These are phyloP conservation scores for Coemansia sp. DNA, from an alignment of 192 early-diverging fungal species.

Conservation along the genomic window DNA sequence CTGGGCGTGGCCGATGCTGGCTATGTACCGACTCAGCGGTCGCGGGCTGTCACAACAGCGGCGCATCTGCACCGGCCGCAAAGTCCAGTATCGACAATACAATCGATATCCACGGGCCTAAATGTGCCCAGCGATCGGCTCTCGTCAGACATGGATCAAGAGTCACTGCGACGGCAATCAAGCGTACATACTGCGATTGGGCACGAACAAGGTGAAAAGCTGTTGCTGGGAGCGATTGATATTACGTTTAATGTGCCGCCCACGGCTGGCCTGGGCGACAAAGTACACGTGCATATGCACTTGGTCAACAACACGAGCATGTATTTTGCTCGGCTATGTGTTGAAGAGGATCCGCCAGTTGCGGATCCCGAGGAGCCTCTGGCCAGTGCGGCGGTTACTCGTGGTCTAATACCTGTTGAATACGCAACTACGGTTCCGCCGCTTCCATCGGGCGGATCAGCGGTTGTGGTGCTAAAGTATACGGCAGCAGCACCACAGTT, in stretches of 20 bases:
- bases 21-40: constrained; percentile 7
- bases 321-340: constrained; percentile 23
- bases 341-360: constrained; percentile 16
- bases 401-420: constrained; percentile 16
- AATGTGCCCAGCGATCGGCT: not conserved
- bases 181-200: constrained; percentile 4
- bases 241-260: constrained; percentile 43
- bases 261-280: constrained; percentile 26
- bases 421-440: constrained; percentile 31
- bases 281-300: constrained; percentile 26
- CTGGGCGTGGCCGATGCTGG: not conserved
- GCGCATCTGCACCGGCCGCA: constrained; percentile 9
- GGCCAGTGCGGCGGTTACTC: not conserved
- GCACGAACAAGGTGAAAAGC: not conserved
- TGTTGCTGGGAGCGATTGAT: constrained; percentile 13
- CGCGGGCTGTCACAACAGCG: constrained; percentile 20
- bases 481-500: constrained; percentile 46
- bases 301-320: constrained; percentile 37
- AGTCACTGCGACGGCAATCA: constrained; percentile 6
- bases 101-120: not conserved
- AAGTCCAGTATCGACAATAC: constrained; percentile 20
- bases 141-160: constrained; percentile 8
- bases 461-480: constrained; percentile 27
- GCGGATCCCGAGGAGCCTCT: not conserved
- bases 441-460: constrained; percentile 35